Evolutionary conservation across 2,329 filamentous ascomycete genomes (phyloP).

Genomic region (Aspergillus pseudoglaucus): DNA sequence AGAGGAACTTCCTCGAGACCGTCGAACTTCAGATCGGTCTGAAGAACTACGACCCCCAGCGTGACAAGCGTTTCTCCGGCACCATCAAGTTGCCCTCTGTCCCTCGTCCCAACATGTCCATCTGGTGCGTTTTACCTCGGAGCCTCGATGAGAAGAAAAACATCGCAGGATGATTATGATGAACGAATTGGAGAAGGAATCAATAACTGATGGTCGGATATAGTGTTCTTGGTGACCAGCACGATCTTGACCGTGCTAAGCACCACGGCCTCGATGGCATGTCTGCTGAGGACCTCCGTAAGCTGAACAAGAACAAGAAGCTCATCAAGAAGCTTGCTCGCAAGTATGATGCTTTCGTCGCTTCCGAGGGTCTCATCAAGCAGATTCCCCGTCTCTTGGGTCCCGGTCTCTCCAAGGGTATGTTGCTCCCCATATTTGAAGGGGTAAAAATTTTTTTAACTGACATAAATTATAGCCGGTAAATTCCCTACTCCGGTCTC

Average conservation of each 20-base stretch:
- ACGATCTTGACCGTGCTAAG: constrained; percentile 99
- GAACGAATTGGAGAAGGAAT: neutral
- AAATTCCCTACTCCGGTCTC: constrained; percentile 99
- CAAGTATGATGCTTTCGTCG: constrained; percentile 99
- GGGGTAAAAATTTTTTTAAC: constrained; percentile 4
- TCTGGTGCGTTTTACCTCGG: constrained; percentile 54
- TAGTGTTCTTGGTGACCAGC: constrained; percentile 82
- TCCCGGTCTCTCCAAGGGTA: constrained; percentile 95
- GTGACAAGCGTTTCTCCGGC: constrained; percentile 99
- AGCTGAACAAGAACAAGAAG: constrained; percentile 99
- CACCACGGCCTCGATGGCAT: constrained; percentile 98
- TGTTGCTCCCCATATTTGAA: constrained; percentile 20
- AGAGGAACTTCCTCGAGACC: constrained; percentile 95
- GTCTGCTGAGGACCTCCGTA: constrained; percentile 98
- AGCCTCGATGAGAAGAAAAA: neutral
- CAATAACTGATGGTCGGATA: constrained; percentile 11
- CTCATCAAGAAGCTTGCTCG: constrained; percentile 99
- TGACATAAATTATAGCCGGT: constrained; percentile 60
- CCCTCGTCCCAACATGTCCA: constrained; percentile 82
- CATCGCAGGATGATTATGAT: neutral
- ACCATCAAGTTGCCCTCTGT: constrained; percentile 92
- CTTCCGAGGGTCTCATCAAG: constrained; percentile 97
- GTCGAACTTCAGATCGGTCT: constrained; percentile 79
- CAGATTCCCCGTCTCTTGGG: constrained; percentile 99
- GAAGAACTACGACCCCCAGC: constrained; percentile 99